Conservation (phyloP, 2,329 filamentous ascomycete species). For the Colletotrichum lini region DNA sequence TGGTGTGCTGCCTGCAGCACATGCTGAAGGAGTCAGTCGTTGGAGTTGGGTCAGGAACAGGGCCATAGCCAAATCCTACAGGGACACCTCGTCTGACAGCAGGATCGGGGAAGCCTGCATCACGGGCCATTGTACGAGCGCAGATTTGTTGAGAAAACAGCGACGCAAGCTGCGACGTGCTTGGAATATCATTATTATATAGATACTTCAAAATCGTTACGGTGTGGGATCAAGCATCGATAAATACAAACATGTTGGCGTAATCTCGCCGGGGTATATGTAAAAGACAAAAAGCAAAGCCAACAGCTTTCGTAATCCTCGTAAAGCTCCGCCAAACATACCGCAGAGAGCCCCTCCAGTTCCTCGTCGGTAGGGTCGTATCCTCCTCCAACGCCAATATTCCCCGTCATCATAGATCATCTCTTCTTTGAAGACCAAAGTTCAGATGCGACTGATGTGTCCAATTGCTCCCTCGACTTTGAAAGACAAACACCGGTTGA, state of each 20-base stretch:
- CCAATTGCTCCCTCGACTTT: conserved; percentile 2
- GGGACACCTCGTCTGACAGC: conserved; percentile 4
- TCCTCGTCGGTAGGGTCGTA: conserved; percentile 13
- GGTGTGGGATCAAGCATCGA: neutral
- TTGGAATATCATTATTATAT: conserved; percentile 34
- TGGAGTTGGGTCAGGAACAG: conserved; percentile 17
- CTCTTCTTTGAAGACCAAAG: conserved; percentile 2
- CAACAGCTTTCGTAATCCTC: conserved; percentile 30
- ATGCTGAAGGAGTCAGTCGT: conserved; percentile 22
- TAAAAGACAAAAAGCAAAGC: conserved; percentile 29
- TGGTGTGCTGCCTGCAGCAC: neutral
- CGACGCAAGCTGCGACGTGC: neutral
- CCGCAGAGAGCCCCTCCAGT: neutral
- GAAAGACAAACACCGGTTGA: conserved; percentile 30
- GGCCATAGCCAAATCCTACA: conserved; percentile 10
- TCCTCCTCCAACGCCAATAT: conserved; percentile 10
- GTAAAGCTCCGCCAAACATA: conserved; percentile 1
- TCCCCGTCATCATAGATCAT: conserved; percentile 43
- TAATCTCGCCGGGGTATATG: conserved; percentile 43
- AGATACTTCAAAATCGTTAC: neutral
- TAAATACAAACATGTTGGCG: conserved; percentile 34
- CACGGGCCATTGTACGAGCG: neutral
- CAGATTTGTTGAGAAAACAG: neutral
- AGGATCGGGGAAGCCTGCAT: neutral
- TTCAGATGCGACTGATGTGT: conserved; percentile 25